Percentiles rank a stretch among this genome's conserved stretches.
Conservation (phyloP, 352 stramenopile genomes). For the Phytophthora tentaculata region DNA sequence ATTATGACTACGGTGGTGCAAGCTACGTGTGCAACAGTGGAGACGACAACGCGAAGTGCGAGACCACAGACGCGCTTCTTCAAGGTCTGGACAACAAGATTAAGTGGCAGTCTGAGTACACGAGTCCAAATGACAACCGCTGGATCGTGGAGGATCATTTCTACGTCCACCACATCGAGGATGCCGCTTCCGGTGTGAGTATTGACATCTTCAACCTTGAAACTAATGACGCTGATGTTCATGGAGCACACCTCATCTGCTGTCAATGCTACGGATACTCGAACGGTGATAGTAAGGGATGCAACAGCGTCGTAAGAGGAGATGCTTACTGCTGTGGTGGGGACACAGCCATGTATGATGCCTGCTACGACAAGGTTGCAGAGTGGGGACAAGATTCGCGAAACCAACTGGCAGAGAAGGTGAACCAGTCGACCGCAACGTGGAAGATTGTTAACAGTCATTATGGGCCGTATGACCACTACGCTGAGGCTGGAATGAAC, state of each 20-base stretch:
- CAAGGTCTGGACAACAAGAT: not conserved
- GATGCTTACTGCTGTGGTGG: conserved; percentile 21
- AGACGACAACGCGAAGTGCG: conserved; percentile 19
- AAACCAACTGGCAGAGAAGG: conserved; percentile 17
- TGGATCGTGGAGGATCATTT: too few relatives aligned
- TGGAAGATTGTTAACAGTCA: conserved; percentile 33
- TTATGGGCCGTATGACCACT: conserved; percentile 27
- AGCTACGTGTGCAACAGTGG: conserved; percentile 19
- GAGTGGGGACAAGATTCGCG: conserved; percentile 23
- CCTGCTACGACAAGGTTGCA: conserved; percentile 17
- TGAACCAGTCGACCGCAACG: conserved; percentile 27
- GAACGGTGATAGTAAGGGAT: conserved; percentile 10
- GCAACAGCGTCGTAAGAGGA: conserved; percentile 3
- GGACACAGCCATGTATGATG: conserved; percentile 22
- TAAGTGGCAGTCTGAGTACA: too few relatives aligned
- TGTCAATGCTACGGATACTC: conserved; percentile 32
- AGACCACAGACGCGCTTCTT: conserved; percentile 9
- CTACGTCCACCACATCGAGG: not conserved
- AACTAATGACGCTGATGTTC: conserved; percentile 20
- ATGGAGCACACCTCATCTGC: conserved; percentile 15
- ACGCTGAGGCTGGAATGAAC: conserved; percentile 23
- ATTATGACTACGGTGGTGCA: conserved; percentile 18
- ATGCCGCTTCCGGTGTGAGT: conserved; percentile 7
- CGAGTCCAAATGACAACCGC: too few relatives aligned
- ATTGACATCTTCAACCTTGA: conserved; percentile 29